These are phyloP conservation scores for Pseudogymnoascus sp. DNA, from an alignment of 2,329 filamentous ascomycete species.

Conservation along the genomic window DNA sequence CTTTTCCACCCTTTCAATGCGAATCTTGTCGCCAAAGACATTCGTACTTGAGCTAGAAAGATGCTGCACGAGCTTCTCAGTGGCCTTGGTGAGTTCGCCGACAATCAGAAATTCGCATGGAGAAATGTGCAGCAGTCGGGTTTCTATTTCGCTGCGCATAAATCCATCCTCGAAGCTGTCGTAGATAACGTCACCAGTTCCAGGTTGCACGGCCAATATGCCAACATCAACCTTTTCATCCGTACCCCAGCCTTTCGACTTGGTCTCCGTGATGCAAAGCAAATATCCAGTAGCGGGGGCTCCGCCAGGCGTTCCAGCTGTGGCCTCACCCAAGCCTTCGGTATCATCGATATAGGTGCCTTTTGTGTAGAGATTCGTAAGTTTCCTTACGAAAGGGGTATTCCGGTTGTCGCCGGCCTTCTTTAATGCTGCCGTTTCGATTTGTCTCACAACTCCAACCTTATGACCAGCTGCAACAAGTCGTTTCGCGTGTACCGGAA, in stretches of 20 bases:
- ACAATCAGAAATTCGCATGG: slow-evolving; percentile 94
- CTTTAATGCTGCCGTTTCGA: slow-evolving; percentile 92
- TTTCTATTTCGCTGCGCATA: slow-evolving; percentile 95
- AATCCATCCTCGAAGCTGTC: slow-evolving; percentile 96
- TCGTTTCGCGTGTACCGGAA: slow-evolving; percentile 90
- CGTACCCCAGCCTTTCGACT: slow-evolving; percentile 70
- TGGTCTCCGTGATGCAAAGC: slow-evolving; percentile 81
- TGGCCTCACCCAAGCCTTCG: slow-evolving; percentile 60
- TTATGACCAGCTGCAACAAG: slow-evolving; percentile 90
- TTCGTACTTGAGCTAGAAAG: slow-evolving; percentile 84
- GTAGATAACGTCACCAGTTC: slow-evolving; percentile 91
- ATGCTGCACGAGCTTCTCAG: slow-evolving; percentile 85
- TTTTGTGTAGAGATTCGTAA: slow-evolving; percentile 96
- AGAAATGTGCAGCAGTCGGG: slow-evolving; percentile 86
- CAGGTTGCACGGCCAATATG: slow-evolving; percentile 87
- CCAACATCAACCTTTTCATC: slow-evolving; percentile 93
- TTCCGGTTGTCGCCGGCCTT: slow-evolving; percentile 93
- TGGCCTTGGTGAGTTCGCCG: slow-evolving; percentile 80
- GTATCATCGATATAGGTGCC: slow-evolving; percentile 94
- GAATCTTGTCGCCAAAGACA: slow-evolving; percentile 82
- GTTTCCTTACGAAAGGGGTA: slow-evolving; percentile 80
- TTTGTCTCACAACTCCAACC: slow-evolving; percentile 86
- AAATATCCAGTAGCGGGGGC: slow-evolving; percentile 72
- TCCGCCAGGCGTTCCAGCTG: slow-evolving; percentile 48
- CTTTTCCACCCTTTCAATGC: slow-evolving; percentile 72